A percentile compares a stretch with the other conserved stretches of the same genome.
Conservation (phyloP, 108 stramenopile genomes). For the Nitzschia sp. region DNA sequence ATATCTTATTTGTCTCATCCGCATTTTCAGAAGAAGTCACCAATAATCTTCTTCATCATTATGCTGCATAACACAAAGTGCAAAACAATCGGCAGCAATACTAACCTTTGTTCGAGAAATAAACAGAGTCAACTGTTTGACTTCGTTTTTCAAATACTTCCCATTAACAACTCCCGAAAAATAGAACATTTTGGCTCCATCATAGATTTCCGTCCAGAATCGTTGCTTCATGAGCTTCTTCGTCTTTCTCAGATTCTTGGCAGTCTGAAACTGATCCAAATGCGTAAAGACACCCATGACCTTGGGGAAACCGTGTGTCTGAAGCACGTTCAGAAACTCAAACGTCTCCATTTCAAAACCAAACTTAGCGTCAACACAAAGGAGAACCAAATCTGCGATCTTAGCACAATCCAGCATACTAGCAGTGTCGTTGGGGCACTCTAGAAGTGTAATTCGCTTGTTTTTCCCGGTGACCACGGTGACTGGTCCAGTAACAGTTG, state of each 20-base stretch:
- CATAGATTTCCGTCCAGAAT: conserved; percentile 99
- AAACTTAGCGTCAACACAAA: conserved; percentile 97
- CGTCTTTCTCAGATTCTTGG: conserved; percentile 88
- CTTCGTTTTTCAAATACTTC: conserved; percentile 94
- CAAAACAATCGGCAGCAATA: neutral
- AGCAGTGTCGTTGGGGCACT: conserved; percentile 89
- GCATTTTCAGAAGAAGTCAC: conserved; percentile 49
- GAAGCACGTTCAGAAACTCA: conserved; percentile 97
- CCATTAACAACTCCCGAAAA: conserved; percentile 92
- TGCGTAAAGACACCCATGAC: conserved; percentile 98
- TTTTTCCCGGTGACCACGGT: conserved; percentile 94
- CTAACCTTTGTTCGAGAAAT: conserved; percentile 86
- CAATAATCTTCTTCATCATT: conserved; percentile 27
- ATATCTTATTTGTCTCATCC: conserved; percentile 9
- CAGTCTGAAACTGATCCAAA: conserved; percentile 90
- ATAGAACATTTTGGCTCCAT: conserved; percentile 98
- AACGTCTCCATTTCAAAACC: conserved; percentile 99
- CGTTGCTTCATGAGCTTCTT: conserved; percentile 95
- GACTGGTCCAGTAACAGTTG: conserved; percentile 87
- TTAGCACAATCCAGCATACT: conserved; percentile 98
- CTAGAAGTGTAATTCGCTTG: conserved; percentile 90
- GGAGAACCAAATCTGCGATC: conserved; percentile 94
- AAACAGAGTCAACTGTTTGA: conserved; percentile 85
- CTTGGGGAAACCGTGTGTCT: conserved; percentile 98
- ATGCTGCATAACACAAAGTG: neutral